Evolutionary conservation across 2,329 filamentous ascomycete genomes (phyloP), one percentile per base, ranked within the genome.

Genomic region (Fonsecaea nubica): DNA sequence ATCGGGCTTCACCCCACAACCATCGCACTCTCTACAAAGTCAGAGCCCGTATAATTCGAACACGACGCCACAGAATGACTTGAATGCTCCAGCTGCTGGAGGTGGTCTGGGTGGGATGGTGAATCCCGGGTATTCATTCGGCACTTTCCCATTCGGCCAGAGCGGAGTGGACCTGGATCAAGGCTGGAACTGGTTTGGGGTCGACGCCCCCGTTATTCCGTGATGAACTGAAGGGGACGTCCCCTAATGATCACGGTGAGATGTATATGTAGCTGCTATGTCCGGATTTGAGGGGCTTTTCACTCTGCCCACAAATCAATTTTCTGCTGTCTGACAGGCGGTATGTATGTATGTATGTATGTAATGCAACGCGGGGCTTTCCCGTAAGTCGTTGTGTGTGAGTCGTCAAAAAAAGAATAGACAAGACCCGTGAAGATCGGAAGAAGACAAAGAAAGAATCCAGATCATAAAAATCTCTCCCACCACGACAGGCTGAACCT

Each of bases 171-270:
- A 77, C 59, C 70, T 80, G 33, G 78, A 79, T 63, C 76, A 79
- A 61, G 78, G 78, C 21, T 80, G 77, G 78, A 76, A 79, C 65
- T 80, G 78, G 78, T 74, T 75, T 58, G 74, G 76, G 9, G 61
- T 72, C 6, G 69, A 72, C 58, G 67, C 71, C 12, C 69, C 69
- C 10, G 61, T 64, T 8, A 62, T 66, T 40, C 65, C 48, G 42
- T 65, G 53, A 57, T 57, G 33, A 2, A 38, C 1, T 7, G 15
- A 15, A 40, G 21, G 13, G 21, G n/a, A 0, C 1, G 12, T n/a
- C 7, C 7, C 35, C 7, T 12, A 5, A 15, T 4, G 12, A 13
- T 40, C 12, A 15, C 12, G 10, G 4, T n/a, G 33, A 38, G 35
- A 40, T 58, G 55, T 21, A n/a, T 38, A 18, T 58, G 15, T 42